These are phyloP conservation scores for Golovinomyces cichoracearum DNA, from an alignment of 2,329 filamentous ascomycete genomes.

Conservation along the genomic window DNA sequence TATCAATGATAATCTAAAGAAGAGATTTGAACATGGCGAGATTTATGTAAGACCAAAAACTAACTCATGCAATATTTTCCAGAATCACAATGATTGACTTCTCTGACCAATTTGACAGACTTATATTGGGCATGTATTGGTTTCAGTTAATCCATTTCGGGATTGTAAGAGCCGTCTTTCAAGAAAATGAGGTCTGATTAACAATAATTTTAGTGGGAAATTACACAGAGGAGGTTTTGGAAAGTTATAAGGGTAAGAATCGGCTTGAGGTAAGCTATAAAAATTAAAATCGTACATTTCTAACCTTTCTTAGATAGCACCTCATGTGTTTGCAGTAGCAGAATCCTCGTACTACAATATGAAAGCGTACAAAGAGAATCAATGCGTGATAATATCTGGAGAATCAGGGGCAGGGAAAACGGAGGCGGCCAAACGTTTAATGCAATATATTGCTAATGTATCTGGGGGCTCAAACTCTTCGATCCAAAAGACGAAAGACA, in stretches of 20 bases:
- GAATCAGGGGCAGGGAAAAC: constrained; percentile 97
- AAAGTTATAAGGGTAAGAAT: constrained; percentile 92
- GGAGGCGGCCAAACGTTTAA: constrained; percentile 90
- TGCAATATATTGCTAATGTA: constrained; percentile 98
- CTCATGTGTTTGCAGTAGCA: constrained; percentile 92
- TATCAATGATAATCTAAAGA: constrained; percentile 97
- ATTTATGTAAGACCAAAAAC: constrained; percentile 42
- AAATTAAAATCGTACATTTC: neutral
- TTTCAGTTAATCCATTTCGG: constrained; percentile 94
- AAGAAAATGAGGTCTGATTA: constrained; percentile 12
- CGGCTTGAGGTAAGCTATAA: constrained; percentile 40
- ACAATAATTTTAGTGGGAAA: constrained; percentile 43
- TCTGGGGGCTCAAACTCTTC: constrained; percentile 48
- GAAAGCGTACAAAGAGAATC: constrained; percentile 97
- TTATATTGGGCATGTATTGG: constrained; percentile 97
- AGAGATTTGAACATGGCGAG: constrained; percentile 87
- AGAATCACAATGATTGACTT: too few relatives aligned
- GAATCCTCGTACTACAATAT: constrained; percentile 97
- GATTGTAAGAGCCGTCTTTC: constrained; percentile 31
- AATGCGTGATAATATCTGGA: constrained; percentile 97
- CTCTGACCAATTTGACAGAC: constrained; percentile 26
- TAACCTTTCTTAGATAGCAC: constrained; percentile 31
- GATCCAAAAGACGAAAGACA: constrained; percentile 94
- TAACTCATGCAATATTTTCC: neutral
- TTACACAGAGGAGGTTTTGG: constrained; percentile 81